Evolutionary conservation across 192 early-diverging fungal species (phyloP).

Genomic region (Coemansia nantahalensis): DNA sequence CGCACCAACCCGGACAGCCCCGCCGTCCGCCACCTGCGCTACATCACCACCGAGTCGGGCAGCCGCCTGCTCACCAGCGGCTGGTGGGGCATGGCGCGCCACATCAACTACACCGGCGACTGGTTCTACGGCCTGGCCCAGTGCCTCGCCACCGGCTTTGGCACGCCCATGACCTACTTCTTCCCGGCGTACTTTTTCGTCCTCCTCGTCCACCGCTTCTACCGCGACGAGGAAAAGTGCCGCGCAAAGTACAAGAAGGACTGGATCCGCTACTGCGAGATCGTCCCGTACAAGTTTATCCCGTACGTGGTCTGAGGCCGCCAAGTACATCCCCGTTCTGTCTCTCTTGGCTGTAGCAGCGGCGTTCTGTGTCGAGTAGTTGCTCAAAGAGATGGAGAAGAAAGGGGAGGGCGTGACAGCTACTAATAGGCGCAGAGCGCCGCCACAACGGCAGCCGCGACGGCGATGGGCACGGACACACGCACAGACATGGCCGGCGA

Average conservation of each 20-base stretch:
- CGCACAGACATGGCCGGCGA: too few species aligned
- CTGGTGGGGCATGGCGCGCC: slow-evolving; percentile 94
- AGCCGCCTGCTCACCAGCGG: slow-evolving; percentile 77
- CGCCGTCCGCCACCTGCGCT: slow-evolving; percentile 70
- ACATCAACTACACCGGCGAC: slow-evolving; percentile 96
- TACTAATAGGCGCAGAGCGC: too few species aligned
- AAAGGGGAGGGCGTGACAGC: too few species aligned
- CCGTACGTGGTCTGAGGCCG: slow-evolving; percentile 69
- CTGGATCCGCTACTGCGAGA: slow-evolving; percentile 83
- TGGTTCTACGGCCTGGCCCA: slow-evolving; percentile 90
- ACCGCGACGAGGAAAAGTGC: slow-evolving; percentile 90
- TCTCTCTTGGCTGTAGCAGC: too few species aligned
- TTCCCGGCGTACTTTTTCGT: slow-evolving; percentile 91
- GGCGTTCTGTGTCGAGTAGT: too few species aligned
- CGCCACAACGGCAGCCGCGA: too few species aligned
- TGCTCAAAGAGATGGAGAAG: too few species aligned
- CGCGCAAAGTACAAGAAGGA: slow-evolving; percentile 89
- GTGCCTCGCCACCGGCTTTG: slow-evolving; percentile 85
- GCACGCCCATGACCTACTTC: slow-evolving; percentile 84
- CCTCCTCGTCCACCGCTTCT: slow-evolving; percentile 83
- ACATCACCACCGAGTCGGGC: slow-evolving; percentile 80
- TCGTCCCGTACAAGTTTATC: slow-evolving; percentile 83
- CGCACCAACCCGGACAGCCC: slow-evolving; percentile 65
- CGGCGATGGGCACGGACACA: too few species aligned
- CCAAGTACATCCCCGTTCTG: too few species aligned